These are phyloP conservation scores for Vitis rupestris DNA, from an alignment of 164 flowering plant species.

Conservation along the genomic window DNA sequence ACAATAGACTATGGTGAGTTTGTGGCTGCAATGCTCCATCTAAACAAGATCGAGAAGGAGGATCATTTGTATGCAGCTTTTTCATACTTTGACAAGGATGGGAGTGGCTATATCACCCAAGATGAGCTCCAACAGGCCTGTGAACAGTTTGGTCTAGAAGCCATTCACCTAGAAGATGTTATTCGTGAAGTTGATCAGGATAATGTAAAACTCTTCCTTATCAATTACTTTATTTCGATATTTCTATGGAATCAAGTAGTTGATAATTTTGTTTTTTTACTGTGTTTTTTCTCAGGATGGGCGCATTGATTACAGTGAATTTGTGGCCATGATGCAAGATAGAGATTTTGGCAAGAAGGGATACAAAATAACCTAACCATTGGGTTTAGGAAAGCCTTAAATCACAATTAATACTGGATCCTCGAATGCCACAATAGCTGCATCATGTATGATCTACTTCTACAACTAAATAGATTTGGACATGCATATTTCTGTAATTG, in stretches of 20 bases:
- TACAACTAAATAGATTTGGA: neutral
- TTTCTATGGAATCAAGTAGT: neutral
- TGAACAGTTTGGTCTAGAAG: constrained; percentile 50
- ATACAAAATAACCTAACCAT: constrained; percentile 9
- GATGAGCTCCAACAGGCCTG: constrained; percentile 85
- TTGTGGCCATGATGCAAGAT: constrained; percentile 82
- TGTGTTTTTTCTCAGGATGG: constrained; percentile 55
- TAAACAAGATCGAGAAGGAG: constrained; percentile 62
- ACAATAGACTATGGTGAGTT: constrained; percentile 71
- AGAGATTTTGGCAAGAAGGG: constrained; percentile 32
- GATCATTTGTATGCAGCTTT: constrained; percentile 72
- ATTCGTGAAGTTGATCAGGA: constrained; percentile 76
- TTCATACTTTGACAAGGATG: constrained; percentile 74
- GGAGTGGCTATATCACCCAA: constrained; percentile 74
- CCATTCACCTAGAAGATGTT: constrained; percentile 51
- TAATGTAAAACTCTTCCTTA: constrained; percentile 36
- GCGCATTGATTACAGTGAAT: constrained; percentile 71
- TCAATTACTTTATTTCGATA: neutral
- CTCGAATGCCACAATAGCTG: neutral
- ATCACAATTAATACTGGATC: constrained; percentile 7
- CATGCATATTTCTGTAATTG: constrained; percentile 5
- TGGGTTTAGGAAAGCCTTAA: constrained; percentile 22
- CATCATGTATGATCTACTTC: neutral
- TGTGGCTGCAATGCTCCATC: constrained; percentile 69
- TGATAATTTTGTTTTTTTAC: neutral